phyloP scores from a whole-genome alignment of 2,329 filamentous ascomycete genomes.

The Botrytis galanthina region DNA sequence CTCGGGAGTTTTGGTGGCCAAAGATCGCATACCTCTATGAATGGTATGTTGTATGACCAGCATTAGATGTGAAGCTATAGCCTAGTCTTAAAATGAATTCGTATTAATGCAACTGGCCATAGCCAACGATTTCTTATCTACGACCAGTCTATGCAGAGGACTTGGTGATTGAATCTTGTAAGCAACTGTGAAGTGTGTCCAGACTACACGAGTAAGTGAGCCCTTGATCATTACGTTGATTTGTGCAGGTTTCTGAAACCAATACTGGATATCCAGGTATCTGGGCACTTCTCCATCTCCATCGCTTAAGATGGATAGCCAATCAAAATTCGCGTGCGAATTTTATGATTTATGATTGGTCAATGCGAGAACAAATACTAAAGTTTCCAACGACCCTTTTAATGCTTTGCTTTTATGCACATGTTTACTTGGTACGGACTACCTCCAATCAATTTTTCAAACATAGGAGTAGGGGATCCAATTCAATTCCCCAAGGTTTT shows the following conservation, averaged over 20 bases:
- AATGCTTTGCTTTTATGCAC: constrained; percentile 13
- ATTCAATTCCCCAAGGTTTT: background rate
- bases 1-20: constrained; percentile 18
- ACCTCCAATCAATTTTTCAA: constrained; percentile 4
- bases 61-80: constrained; percentile 7
- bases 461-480: background rate
- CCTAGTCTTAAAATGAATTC: constrained; percentile 11
- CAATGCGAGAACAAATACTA: background rate
- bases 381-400: constrained; percentile 11
- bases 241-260: background rate
- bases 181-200: background rate
- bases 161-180: background rate
- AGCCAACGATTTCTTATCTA: background rate
- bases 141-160: background rate
- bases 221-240: background rate
- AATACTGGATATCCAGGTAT: background rate
- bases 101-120: constrained; percentile 13
- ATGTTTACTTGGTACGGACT: background rate
- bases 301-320: constrained; percentile 11
- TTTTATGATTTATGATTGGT: constrained; percentile 27
- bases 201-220: background rate
- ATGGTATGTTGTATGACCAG: constrained; percentile 16
- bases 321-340: constrained; percentile 19
- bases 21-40: constrained; percentile 1
- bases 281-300: background rate